A percentile compares a stretch with the other conserved stretches of the same genome.
Conservation (phyloP, 2,329 filamentous ascomycete genomes). For the Dactylellina sp. region DNA sequence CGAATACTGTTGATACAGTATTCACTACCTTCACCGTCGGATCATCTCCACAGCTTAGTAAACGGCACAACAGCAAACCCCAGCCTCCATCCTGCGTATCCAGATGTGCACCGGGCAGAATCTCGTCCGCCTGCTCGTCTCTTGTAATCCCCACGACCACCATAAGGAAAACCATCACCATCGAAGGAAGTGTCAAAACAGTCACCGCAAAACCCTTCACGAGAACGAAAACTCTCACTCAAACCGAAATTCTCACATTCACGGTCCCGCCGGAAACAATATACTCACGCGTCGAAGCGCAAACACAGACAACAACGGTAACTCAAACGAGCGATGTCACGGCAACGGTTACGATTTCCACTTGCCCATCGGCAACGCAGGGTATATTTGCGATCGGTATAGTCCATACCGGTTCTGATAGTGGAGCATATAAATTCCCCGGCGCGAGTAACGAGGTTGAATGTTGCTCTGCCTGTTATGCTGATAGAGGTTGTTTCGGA, state of each 20-base stretch:
- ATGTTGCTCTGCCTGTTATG: background rate
- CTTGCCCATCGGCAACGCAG: background rate
- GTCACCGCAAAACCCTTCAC: constrained; percentile 5
- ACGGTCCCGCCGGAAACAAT: background rate
- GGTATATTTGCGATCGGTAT: background rate
- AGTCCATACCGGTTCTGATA: background rate
- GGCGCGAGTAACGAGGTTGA: background rate
- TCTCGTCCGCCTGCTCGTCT: background rate
- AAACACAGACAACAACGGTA: background rate
- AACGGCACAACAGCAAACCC: background rate
- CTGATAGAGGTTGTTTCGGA: constrained; percentile 2
- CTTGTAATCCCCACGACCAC: background rate
- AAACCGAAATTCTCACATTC: background rate
- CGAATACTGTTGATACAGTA: background rate
- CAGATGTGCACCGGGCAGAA: background rate
- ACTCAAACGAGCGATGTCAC: constrained; percentile 1
- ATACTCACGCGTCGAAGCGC: background rate
- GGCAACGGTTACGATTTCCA: background rate
- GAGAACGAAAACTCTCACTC: background rate
- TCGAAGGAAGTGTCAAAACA: background rate
- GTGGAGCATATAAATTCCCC: background rate
- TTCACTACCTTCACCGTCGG: background rate
- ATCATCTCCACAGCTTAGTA: background rate
- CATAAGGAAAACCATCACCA: background rate
- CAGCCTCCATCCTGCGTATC: background rate